These are phyloP conservation scores for Fusarium falciforme DNA, from an alignment of 2,329 filamentous ascomycete genomes.

Conservation along the genomic window DNA sequence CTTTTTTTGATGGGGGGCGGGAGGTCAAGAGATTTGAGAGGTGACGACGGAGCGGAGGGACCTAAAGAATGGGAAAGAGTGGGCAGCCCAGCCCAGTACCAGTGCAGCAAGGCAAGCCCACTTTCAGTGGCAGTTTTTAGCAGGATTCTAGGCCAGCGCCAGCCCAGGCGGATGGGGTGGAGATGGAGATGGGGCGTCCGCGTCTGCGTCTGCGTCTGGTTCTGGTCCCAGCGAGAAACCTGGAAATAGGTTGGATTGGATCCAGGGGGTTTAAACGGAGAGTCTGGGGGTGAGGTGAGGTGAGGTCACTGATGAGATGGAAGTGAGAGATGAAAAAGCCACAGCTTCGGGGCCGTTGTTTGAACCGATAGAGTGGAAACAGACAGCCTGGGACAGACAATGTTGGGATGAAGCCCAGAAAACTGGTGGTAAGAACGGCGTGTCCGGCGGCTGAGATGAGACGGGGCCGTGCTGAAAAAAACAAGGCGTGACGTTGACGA, in stretches of 20 bases:
- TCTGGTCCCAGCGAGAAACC: constrained; percentile 35
- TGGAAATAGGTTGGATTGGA: constrained; percentile 16
- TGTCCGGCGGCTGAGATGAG: constrained; percentile 9
- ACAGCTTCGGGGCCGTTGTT: background rate
- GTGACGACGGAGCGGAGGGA: constrained; percentile 34
- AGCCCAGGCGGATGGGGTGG: constrained; percentile 30
- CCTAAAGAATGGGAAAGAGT: constrained; percentile 24
- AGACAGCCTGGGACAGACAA: background rate
- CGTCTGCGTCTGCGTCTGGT: constrained; percentile 1
- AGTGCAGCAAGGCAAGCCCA: constrained; percentile 17
- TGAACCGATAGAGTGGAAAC: background rate
- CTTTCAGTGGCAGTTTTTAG: constrained; percentile 39
- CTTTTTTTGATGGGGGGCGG: constrained; percentile 36
- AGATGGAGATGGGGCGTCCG: constrained; percentile 24
- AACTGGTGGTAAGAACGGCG: constrained; percentile 32
- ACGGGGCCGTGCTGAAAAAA: constrained; percentile 10
- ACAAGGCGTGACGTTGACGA: constrained; percentile 14
- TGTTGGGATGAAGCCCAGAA: constrained; percentile 12
- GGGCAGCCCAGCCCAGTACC: constrained; percentile 24
- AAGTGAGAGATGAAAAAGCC: background rate
- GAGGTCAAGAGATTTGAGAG: constrained; percentile 34
- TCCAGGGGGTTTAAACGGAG: background rate
- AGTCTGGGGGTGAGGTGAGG: constrained; percentile 7
- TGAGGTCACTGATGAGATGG: constrained; percentile 29
- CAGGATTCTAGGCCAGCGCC: constrained; percentile 41